Base-by-base conservation (phyloP, 1,284 basidiomycete species). In the Cutaneotrichosporon sp. region DNA sequence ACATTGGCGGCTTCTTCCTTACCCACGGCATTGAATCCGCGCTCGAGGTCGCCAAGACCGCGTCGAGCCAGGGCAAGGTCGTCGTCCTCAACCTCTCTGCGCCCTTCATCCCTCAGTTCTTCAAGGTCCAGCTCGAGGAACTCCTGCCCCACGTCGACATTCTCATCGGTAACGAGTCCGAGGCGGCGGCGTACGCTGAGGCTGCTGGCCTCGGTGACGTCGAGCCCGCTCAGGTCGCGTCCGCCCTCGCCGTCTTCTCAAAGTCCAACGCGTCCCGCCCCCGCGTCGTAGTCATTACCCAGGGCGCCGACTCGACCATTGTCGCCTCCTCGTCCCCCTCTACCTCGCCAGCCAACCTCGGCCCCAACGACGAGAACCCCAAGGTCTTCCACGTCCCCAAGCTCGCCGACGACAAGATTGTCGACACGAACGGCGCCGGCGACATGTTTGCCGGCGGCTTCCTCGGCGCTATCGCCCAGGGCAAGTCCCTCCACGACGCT, bases 401-500 rank as follows among this genome's bases (percentile, higher is more conserved):
- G 46, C 79, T 97, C 58, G 67, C 76, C 49, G 79, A 80, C 60
- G 81, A 81, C 53, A 72, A 86, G 73, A 94, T 99, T 65, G 85
- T 97, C 55, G 96, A 98, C 76, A 99, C 96, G 53, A 99, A 98
- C 77, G 96, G 90, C 49, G 96, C 96, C n/a, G 96, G 96, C 49
- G 96, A 99, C 74, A 92, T 91, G 48, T 98, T 98, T 66, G 91
- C 92, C n/a, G 96, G 96, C 59, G 96, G 90, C 45, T 93, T 97
- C 80, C 74, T 97, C 46, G 96, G 89, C 47, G 93, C 87, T 1
- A 80, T 85, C 49, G 84, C 91, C 47, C 75, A 82, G 39, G 92
- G 90, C 21, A 97, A 91, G 81, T 77, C 69, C 42, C 70, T 93
- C 46, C 85, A 88, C 39, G 84, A 90, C 72, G 83, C 82, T 52